A percentile compares a stretch with the other conserved stretches of the same genome.
These are phyloP conservation scores for Fusarium foetens DNA, from an alignment of 2,329 filamentous ascomycete genomes.

Conservation along the genomic window DNA sequence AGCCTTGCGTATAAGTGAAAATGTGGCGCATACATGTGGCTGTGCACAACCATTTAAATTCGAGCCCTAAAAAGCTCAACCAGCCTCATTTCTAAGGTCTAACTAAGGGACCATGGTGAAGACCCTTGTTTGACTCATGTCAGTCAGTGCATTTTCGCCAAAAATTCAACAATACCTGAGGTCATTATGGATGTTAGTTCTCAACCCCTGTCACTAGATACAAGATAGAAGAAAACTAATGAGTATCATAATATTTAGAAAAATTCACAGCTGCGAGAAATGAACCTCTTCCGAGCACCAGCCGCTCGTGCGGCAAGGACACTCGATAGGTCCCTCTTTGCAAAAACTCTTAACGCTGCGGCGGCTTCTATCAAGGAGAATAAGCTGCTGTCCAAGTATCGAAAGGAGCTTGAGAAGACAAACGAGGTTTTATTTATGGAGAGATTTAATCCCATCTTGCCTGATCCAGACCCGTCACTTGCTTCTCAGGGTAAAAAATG, in stretches of 20 bases:
- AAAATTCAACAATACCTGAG: slow-evolving; percentile 36
- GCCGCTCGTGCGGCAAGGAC: slow-evolving; percentile 79
- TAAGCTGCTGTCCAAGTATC: slow-evolving; percentile 77
- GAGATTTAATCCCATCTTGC: slow-evolving; percentile 69
- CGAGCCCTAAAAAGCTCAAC: slow-evolving; percentile 43
- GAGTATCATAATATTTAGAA: slow-evolving; percentile 31
- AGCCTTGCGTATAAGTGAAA: slow-evolving; percentile 25
- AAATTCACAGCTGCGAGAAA: slow-evolving; percentile 52
- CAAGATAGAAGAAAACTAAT: slow-evolving; percentile 2
- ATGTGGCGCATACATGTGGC: slow-evolving; percentile 42
- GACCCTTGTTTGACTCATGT: slow-evolving; percentile 38
- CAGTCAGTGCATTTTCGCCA: slow-evolving; percentile 36
- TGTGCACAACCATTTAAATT: slow-evolving; percentile 17
- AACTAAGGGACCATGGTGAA: background rate
- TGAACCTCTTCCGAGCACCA: slow-evolving; percentile 78
- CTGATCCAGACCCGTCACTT: slow-evolving; percentile 68
- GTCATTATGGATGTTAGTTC: slow-evolving; percentile 50
- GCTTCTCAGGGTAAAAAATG: slow-evolving; percentile 69
- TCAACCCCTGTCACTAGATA: slow-evolving; percentile 6
- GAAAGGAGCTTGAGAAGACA: slow-evolving; percentile 71
- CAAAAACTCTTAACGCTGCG: slow-evolving; percentile 77
- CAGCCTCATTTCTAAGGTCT: slow-evolving; percentile 42
- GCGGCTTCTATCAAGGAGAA: slow-evolving; percentile 82
- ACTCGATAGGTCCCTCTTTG: slow-evolving; percentile 86
- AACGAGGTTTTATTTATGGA: slow-evolving; percentile 73